These are phyloP conservation scores for Ustilago nuda DNA, from an alignment of 1,284 basidiomycete genomes.

Conservation along the genomic window DNA sequence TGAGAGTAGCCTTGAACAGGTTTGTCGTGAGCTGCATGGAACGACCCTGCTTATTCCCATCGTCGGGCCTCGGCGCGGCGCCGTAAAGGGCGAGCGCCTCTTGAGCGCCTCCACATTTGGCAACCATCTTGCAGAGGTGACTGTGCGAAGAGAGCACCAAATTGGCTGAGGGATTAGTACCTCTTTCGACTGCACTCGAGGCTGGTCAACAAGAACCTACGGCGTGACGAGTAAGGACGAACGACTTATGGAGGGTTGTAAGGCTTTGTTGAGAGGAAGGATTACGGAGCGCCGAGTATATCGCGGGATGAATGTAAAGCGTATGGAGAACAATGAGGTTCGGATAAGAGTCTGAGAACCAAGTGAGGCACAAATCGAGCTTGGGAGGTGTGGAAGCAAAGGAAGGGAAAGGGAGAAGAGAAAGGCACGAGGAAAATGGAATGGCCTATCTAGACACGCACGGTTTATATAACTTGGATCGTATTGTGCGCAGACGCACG, in stretches of 20 bases:
- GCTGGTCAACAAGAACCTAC: no score
- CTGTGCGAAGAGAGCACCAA: background rate
- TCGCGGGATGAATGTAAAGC: no score
- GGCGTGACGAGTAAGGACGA: no score
- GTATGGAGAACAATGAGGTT: background rate
- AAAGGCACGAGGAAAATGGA: background rate
- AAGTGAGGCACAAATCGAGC: background rate
- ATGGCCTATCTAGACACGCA: background rate
- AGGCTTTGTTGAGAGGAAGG: no score
- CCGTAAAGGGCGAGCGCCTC: constrained; percentile 35
- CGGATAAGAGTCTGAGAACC: background rate
- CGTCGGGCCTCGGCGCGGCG: constrained; percentile 44
- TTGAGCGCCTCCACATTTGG: constrained; percentile 8
- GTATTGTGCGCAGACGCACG: background rate
- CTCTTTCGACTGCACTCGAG: background rate
- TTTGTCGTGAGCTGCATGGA: constrained; percentile 34
- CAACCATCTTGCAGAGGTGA: constrained; percentile 8
- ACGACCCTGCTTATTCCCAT: constrained; percentile 47
- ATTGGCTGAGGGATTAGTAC: background rate
- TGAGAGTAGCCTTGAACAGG: constrained; percentile 20
- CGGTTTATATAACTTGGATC: background rate
- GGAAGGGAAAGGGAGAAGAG: background rate
- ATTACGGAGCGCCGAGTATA: no score
- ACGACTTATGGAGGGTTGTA: no score
- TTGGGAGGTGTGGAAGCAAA: background rate